A percentile compares a stretch with the other conserved stretches of the same genome.
These are phyloP conservation scores for Eucalyptus pumila DNA, from an alignment of 345 rosid species.

Conservation along the genomic window DNA sequence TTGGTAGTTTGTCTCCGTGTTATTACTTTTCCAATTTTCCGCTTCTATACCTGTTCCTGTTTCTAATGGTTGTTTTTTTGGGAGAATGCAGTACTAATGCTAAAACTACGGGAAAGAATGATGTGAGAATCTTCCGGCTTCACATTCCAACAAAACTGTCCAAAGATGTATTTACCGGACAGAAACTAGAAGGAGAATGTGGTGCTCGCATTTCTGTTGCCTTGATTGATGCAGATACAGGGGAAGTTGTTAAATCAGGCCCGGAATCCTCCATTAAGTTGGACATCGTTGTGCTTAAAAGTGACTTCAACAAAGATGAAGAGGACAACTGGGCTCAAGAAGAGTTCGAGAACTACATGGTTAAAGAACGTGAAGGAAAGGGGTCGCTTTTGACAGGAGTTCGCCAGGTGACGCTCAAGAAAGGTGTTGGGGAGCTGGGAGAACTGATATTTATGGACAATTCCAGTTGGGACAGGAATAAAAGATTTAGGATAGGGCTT, in stretches of 20 bases:
- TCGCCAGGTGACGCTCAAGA: neutral
- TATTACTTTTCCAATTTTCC: neutral
- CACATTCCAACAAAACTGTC: constrained; percentile 6
- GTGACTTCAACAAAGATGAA: too few species aligned
- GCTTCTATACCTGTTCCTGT: neutral
- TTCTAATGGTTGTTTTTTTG: neutral
- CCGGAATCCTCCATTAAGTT: too few species aligned
- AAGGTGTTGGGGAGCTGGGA: neutral
- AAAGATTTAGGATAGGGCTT: neutral
- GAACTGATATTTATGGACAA: neutral
- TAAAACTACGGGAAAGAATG: neutral
- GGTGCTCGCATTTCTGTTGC: too few species aligned
- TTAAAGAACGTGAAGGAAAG: neutral
- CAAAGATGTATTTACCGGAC: too few species aligned
- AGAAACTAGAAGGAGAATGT: too few species aligned
- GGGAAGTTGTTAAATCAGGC: too few species aligned
- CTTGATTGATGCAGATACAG: too few species aligned
- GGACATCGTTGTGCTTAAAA: too few species aligned
- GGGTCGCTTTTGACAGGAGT: neutral
- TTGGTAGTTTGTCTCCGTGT: neutral
- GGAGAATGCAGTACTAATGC: neutral
- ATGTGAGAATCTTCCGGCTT: constrained; percentile 13
- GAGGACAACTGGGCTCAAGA: too few species aligned
- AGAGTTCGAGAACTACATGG: too few species aligned
- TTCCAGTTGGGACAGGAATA: neutral